Base-by-base conservation (phyloP, 768 basidiomycete species). In the Terana coerulea region DNA sequence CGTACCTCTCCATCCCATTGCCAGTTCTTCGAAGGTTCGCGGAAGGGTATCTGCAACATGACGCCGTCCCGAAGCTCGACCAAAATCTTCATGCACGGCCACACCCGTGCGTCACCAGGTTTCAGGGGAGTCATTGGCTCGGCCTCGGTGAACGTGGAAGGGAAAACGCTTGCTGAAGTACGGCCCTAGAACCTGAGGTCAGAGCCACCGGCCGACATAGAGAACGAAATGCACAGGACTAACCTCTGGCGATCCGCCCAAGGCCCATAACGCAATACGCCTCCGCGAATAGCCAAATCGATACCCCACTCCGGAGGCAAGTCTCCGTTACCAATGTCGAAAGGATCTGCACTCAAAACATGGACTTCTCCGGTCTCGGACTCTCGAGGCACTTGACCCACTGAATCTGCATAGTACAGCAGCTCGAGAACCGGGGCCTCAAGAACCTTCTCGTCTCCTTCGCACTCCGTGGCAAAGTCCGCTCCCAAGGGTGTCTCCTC, bases 11-110 rank as follows among this genome's bases (percentile, higher is more conserved):
- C 84, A 64, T 98, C 95, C 86, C 88, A 98, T 64, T 86, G 82
- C 95, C 95, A 98, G 66, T 98, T 88, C 87, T 98, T 98, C 0
- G 93, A 97, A 1, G 83, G 68, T 68, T 98, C 95, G 9, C 93
- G 81, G 51, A 95, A 95, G 2, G 95, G 95, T n/a, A 97, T 72
- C 35, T 89, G 78, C 9, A 98, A 62, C 0, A 79, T 82, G 0
- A 91, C 89, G 22, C 84, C 79, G 44, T 88, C 86, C 8, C 83
- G 76, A 36, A 98, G 72, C 65, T 93, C 88, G 21, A 97, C 66
- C 58, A 91, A 89, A 4, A 98, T 67, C 58, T 86, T 85, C 69
- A 97, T 66, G 15, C 80, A 76, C 1, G 90, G 88, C 83, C 92
- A 95, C 31, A 84, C 64, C n/a, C 95, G 80, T 59, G 77, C 78